phyloP scores from a whole-genome alignment of 2,329 filamentous ascomycete species.

The Orbilia ellipsospora region DNA sequence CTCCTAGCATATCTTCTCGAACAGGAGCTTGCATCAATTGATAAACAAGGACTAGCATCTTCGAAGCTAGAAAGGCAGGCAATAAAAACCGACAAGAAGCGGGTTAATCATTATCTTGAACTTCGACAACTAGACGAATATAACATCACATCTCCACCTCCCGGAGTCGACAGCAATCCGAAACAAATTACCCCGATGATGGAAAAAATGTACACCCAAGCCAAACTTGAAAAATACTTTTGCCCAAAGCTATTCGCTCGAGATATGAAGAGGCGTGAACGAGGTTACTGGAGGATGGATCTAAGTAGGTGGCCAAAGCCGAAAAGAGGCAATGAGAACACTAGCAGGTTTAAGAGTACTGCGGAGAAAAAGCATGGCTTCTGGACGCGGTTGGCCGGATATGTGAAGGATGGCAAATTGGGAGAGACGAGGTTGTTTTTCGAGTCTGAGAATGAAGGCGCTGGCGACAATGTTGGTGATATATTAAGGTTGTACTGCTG shows the following conservation, averaged over 20 bases:
- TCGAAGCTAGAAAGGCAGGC: neutral
- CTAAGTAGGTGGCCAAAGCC: slow-evolving; percentile 29
- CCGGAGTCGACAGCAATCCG: slow-evolving; percentile 29
- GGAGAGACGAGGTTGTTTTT: slow-evolving; percentile 37
- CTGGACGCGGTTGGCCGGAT: slow-evolving; percentile 33
- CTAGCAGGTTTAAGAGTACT: slow-evolving; percentile 7
- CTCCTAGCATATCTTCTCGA: slow-evolving; percentile 34
- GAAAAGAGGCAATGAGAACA: neutral
- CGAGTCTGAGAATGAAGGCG: slow-evolving; percentile 34
- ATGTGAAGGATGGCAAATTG: slow-evolving; percentile 36
- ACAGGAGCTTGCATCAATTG: slow-evolving; percentile 22
- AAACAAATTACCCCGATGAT: slow-evolving; percentile 30
- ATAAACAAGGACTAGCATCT: neutral
- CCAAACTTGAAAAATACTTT: slow-evolving; percentile 41
- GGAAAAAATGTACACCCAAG: slow-evolving; percentile 26
- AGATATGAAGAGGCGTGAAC: slow-evolving; percentile 25
- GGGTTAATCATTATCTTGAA: slow-evolving; percentile 24
- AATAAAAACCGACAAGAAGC: slow-evolving; percentile 21
- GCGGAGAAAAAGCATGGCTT: slow-evolving; percentile 33
- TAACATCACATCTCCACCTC: slow-evolving; percentile 28
- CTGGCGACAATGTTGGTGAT: slow-evolving; percentile 37
- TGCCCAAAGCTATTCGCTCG: slow-evolving; percentile 20
- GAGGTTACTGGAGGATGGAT: slow-evolving; percentile 39
- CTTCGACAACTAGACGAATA: slow-evolving; percentile 27
- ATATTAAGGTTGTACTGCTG: slow-evolving; percentile 43